Evolutionary conservation across 768 basidiomycete species (phyloP).

Genomic region (Plicaturopsis crispa): DNA sequence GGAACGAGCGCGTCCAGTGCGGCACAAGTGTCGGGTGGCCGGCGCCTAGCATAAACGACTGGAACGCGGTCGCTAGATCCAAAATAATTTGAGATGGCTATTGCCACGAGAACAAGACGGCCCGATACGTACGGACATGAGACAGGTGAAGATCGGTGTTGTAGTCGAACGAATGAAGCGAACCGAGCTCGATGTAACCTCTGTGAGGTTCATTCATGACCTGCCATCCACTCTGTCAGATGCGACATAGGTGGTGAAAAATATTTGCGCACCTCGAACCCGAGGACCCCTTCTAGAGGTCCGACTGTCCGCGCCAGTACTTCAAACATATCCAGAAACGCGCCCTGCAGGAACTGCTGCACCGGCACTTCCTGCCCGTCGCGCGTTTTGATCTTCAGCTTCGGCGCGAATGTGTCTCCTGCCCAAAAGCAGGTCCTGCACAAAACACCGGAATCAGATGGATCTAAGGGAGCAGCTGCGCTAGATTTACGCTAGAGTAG

Average conservation of each 20-base stretch:
- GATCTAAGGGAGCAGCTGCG: not conserved
- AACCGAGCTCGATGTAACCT: constrained; percentile 81
- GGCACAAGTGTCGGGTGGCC: constrained; percentile 79
- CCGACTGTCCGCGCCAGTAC: constrained; percentile 60
- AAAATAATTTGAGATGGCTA: too few relatives aligned
- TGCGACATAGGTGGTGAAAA: not conserved
- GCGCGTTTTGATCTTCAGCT: constrained; percentile 44
- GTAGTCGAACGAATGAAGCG: constrained; percentile 84
- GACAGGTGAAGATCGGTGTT: constrained; percentile 90
- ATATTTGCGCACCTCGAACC: constrained; percentile 64
- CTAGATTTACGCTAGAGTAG: constrained; percentile 78
- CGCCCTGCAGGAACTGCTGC: constrained; percentile 77
- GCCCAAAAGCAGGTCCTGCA: constrained; percentile 88
- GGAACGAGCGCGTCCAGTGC: constrained; percentile 81
- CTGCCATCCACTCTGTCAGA: constrained; percentile 26
- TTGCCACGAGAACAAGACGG: not conserved
- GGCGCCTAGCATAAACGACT: constrained; percentile 89
- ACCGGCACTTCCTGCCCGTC: constrained; percentile 50
- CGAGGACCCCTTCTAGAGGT: constrained; percentile 71
- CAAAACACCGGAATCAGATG: constrained; percentile 3
- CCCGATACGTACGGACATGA: constrained; percentile 52
- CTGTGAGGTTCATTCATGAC: constrained; percentile 94
- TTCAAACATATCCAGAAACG: constrained; percentile 75
- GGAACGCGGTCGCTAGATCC: constrained; percentile 77
- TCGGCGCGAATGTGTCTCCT: constrained; percentile 80